Conservation (phyloP, 306 rosid species). For the Biancaea sappan region DNA sequence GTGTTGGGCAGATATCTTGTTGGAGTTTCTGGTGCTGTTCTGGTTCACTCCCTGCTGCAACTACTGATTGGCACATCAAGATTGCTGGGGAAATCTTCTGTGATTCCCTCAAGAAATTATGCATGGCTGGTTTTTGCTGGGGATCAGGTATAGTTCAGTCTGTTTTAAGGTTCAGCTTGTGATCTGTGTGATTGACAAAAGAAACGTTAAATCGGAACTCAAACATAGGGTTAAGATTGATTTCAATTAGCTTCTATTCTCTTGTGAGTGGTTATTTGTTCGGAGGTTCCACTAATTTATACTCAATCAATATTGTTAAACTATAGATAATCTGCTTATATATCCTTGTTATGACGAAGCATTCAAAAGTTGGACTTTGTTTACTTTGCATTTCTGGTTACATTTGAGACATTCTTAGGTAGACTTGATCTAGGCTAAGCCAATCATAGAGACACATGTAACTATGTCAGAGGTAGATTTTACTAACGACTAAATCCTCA, state of each 20-base stretch:
- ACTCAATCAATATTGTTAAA: not conserved
- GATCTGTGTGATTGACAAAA: not conserved
- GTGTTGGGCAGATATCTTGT: constrained; percentile 64
- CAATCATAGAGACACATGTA: too few species aligned
- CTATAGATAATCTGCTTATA: not conserved
- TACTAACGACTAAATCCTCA: too few species aligned
- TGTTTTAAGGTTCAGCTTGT: not conserved
- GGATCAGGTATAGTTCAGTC: constrained; percentile 65
- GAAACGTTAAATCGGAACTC: not conserved
- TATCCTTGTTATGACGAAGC: too few species aligned
- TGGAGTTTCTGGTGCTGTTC: constrained; percentile 69
- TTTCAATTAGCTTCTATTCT: not conserved
- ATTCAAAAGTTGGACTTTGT: not conserved
- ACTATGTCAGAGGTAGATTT: too few species aligned
- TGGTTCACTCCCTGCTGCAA: constrained; percentile 70
- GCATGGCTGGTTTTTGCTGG: constrained; percentile 83
- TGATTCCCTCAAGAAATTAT: constrained; percentile 66
- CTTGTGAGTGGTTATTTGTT: not conserved
- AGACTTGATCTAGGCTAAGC: too few species aligned
- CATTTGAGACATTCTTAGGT: not conserved
- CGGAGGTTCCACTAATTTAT: not conserved
- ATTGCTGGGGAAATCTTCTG: constrained; percentile 58
- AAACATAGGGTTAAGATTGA: not conserved
- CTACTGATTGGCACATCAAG: constrained; percentile 61
- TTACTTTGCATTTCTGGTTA: not conserved